Percentiles rank a stretch among this genome's conserved stretches.
Evolutionary conservation across 2,329 filamentous ascomycete genomes (phyloP).

Genomic region (Aspergillus tamarii): DNA sequence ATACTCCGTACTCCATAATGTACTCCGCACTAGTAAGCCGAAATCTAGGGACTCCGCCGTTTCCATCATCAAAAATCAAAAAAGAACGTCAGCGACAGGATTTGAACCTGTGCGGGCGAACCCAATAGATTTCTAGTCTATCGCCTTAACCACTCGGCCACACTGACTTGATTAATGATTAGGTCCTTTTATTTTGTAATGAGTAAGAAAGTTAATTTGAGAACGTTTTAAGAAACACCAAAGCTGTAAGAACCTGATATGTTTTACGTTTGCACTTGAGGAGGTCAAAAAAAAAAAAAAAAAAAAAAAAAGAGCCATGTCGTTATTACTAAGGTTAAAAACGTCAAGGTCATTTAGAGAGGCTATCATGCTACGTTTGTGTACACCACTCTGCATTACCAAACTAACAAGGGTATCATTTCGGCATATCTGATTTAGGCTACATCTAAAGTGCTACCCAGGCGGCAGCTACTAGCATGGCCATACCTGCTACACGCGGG

Average conservation of each 20-base stretch:
- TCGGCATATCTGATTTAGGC: not conserved
- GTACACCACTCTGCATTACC: not conserved
- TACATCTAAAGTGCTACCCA: not conserved
- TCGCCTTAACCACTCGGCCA: not conserved
- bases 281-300: too few species aligned
- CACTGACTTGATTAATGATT: not conserved
- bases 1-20: too few species aligned
- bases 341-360: not conserved
- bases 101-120: not conserved
- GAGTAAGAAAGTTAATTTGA: too few species aligned
- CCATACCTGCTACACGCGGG: not conserved
- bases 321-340: accelerated
- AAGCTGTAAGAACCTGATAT: too few species aligned
- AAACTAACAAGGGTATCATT: not conserved
- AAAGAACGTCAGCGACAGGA: not conserved
- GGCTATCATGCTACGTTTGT: not conserved
- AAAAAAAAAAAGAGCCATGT: too few species aligned
- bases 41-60: too few species aligned
- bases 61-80: not conserved
- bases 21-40: too few species aligned
- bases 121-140: not conserved
- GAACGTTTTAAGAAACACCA: too few species aligned
- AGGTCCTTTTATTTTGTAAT: accelerated
- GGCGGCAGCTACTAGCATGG: not conserved
- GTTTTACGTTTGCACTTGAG: too few species aligned